Conservation (phyloP, 495 filamentous ascomycete species). For the Neurospora discreta region DNA sequence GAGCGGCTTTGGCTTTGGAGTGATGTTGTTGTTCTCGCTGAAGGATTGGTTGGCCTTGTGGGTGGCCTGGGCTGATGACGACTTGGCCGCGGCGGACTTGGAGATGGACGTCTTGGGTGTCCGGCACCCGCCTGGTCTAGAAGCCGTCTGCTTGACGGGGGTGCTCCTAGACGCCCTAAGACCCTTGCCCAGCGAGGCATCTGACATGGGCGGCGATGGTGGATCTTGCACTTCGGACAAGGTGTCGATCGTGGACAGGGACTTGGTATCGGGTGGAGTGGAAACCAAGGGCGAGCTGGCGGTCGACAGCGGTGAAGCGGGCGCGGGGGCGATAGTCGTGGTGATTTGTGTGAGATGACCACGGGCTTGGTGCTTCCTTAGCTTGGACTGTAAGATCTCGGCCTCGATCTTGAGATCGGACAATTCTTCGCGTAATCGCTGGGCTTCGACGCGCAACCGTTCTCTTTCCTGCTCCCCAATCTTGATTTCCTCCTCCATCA, state of each 20-base stretch:
- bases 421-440: slow-evolving; percentile 79
- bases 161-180: slow-evolving; percentile 37
- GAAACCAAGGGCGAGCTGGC: slow-evolving; percentile 63
- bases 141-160: slow-evolving; percentile 12
- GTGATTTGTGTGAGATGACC: slow-evolving; percentile 37
- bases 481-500: slow-evolving; percentile 91
- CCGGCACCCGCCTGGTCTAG: not conserved
- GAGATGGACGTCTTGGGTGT: slow-evolving; percentile 11
- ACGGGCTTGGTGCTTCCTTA: slow-evolving; percentile 50
- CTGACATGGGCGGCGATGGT: slow-evolving; percentile 59
- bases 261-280: slow-evolving; percentile 59
- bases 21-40: slow-evolving; percentile 36
- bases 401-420: slow-evolving; percentile 88
- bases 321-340: slow-evolving; percentile 44
- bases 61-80: slow-evolving; percentile 19
- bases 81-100: slow-evolving; percentile 18
- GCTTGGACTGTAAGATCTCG: slow-evolving; percentile 87
- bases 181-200: slow-evolving; percentile 44
- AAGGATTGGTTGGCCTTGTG: not conserved
- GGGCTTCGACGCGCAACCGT: slow-evolving; percentile 71
- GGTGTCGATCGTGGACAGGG: slow-evolving; percentile 32
- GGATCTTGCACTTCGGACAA: slow-evolving; percentile 38
- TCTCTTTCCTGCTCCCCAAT: slow-evolving; percentile 86
- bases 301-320: slow-evolving; percentile 46
- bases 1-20: slow-evolving; percentile 35